Conservation (phyloP, 352 stramenopile genomes). For the Globisporangium sylvaticum region DNA sequence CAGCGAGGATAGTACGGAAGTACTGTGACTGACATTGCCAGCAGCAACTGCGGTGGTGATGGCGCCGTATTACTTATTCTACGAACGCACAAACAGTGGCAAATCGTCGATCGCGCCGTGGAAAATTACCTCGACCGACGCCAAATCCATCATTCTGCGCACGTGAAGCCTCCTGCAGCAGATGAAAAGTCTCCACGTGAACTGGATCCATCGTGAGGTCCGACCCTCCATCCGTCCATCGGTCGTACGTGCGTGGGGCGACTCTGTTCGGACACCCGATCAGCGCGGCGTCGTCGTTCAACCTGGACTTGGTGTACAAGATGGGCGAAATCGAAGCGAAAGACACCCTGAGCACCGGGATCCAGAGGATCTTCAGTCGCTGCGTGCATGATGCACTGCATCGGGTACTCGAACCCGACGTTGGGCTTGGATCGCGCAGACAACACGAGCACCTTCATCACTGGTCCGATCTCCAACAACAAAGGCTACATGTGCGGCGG, state of each 20-base stretch:
- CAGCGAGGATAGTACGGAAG: too few relatives aligned
- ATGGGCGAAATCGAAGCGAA: slow-evolving; percentile 77
- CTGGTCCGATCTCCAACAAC: slow-evolving; percentile 57
- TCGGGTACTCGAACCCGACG: slow-evolving; percentile 72
- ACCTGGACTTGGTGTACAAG: slow-evolving; percentile 58
- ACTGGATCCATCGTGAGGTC: too few relatives aligned
- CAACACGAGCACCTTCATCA: slow-evolving; percentile 62
- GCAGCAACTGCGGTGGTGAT: too few relatives aligned
- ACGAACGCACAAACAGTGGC: too few relatives aligned
- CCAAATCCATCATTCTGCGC: too few relatives aligned
- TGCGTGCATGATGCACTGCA: slow-evolving; percentile 89
- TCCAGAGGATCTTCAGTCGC: slow-evolving; percentile 90
- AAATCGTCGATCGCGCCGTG: too few relatives aligned
- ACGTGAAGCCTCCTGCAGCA: too few relatives aligned
- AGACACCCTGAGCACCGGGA: slow-evolving; percentile 84
- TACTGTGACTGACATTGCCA: too few relatives aligned
- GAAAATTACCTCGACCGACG: too few relatives aligned
- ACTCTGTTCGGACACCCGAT: slow-evolving; percentile 87
- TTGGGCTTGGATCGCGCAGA: slow-evolving; percentile 70
- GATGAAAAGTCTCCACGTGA: too few relatives aligned
- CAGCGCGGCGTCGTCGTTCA: slow-evolving; percentile 88
- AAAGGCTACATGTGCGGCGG: slow-evolving; percentile 67
- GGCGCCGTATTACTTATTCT: too few relatives aligned
- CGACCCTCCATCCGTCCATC: too few relatives aligned
- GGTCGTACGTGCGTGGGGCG: slow-evolving; percentile 80